These are phyloP conservation scores for Acanthochlamys bracteata DNA, from an alignment of 106 monocot species.

Conservation along the genomic window DNA sequence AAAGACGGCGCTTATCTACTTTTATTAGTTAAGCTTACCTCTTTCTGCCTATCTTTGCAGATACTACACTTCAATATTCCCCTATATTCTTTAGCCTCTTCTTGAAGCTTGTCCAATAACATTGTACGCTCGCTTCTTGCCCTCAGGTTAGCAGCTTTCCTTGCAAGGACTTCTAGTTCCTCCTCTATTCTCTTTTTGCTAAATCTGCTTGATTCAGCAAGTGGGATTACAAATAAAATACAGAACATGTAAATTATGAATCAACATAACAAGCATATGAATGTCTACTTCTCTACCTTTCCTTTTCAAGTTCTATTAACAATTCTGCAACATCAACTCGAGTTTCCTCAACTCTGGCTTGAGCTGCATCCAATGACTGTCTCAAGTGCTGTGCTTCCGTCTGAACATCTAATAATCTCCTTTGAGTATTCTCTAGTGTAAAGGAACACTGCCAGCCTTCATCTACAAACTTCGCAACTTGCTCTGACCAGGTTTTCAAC, in stretches of 20 bases:
- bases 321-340: slow-evolving; percentile 46
- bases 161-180: slow-evolving; percentile 37
- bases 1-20: background rate
- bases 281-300: slow-evolving; percentile 39
- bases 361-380: slow-evolving; percentile 33
- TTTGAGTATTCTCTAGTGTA: slow-evolving; percentile 40
- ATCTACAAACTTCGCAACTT: slow-evolving; percentile 47
- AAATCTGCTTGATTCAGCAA: slow-evolving; percentile 30
- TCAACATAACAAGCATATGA: background rate
- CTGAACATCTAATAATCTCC: slow-evolving; percentile 46
- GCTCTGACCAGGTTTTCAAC: slow-evolving; percentile 65
- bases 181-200: slow-evolving; percentile 62
- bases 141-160: slow-evolving; percentile 38
- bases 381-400: slow-evolving; percentile 37
- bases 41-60: slow-evolving; percentile 58
- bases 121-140: slow-evolving; percentile 32
- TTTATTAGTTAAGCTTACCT: slow-evolving; percentile 22
- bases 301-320: slow-evolving; percentile 72
- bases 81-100: slow-evolving; percentile 51
- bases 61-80: slow-evolving; percentile 65
- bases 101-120: slow-evolving; percentile 44
- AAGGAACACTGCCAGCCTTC: slow-evolving; percentile 45
- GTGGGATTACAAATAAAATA: background rate
- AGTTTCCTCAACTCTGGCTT: slow-evolving; percentile 34
- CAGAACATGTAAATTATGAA: background rate